Conservation (phyloP, 2,329 filamentous ascomycete genomes). For the Alternaria triticimaculans region DNA sequence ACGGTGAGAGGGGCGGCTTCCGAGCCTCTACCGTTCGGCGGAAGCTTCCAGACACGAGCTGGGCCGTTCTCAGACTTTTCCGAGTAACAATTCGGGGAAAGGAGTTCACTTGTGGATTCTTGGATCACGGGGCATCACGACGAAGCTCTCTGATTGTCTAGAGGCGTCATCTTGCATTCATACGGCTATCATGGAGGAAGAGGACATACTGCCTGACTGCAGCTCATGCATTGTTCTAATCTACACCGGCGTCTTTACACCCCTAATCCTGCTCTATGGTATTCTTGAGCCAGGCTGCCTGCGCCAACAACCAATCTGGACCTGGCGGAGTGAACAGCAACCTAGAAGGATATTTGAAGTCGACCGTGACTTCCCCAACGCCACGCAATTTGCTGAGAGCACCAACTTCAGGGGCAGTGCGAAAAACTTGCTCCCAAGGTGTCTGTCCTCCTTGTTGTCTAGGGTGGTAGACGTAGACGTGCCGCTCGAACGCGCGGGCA, state of each 20-base stretch:
- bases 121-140: not conserved
- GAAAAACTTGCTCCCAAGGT: not conserved
- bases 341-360: not conserved
- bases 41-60: not conserved
- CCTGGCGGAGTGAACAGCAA: not conserved
- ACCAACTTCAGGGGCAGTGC: not conserved
- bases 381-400: not conserved
- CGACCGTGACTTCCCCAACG: not conserved
- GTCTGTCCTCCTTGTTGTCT: not conserved
- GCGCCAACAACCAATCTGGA: not conserved
- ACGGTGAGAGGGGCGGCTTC: not conserved
- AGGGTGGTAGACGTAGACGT: not conserved
- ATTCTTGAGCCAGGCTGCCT: not conserved
- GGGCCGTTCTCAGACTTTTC: not conserved
- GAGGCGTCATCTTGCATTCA: not conserved
- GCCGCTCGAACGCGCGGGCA: not conserved
- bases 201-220: not conserved
- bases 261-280: not conserved
- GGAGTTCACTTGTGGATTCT: not conserved
- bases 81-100: no score
- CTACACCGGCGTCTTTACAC: not conserved
- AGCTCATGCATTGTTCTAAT: not conserved
- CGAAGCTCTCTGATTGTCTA: not conserved
- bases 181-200: not conserved
- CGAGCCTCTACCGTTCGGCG: not conserved